Conservation (phyloP, 768 basidiomycete genomes). For the Chiua virens region DNA sequence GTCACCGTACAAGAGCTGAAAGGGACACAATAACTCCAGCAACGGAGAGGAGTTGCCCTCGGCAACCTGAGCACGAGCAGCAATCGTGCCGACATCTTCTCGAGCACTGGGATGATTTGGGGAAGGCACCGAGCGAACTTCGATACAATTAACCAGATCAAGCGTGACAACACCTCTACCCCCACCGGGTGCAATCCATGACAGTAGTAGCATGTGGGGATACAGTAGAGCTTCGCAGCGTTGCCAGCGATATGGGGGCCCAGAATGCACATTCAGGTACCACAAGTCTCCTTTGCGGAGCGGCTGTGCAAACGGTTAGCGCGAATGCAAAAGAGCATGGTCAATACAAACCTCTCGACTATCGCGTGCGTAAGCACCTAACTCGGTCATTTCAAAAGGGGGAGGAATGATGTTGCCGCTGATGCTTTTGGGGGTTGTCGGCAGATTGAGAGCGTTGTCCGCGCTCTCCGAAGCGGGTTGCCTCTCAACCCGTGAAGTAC, state of each 20-base stretch:
- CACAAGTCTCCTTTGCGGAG: conserved; percentile 82
- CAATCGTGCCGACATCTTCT: conserved; percentile 86
- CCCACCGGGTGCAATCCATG: conserved; percentile 84
- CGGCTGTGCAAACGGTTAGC: conserved; percentile 52
- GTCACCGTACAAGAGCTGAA: conserved; percentile 88
- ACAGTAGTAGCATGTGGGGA: conserved; percentile 80
- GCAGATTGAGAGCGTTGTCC: conserved; percentile 7
- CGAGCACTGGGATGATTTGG: conserved; percentile 77
- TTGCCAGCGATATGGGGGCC: conserved; percentile 76
- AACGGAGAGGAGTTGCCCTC: conserved; percentile 46
- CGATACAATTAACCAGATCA: conserved; percentile 83
- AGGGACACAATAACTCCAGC: conserved; percentile 80
- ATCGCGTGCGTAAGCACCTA: conserved; percentile 41
- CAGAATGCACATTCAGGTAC: conserved; percentile 90
- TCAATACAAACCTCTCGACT: conserved; percentile 42
- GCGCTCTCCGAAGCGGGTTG: conserved; percentile 13
- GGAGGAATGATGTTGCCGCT: conserved; percentile 40
- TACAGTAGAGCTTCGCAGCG: conserved; percentile 81
- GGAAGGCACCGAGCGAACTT: conserved; percentile 80
- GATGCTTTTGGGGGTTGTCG: conserved; percentile 28
- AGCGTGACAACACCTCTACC: conserved; percentile 84
- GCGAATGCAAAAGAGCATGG: neutral
- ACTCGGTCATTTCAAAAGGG: conserved; percentile 47
- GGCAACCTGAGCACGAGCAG: conserved; percentile 61
- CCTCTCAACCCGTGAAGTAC: conserved; percentile 28